Base-by-base conservation (phyloP, 257 asterid species). In the Nicotiana obtusifolia region DNA sequence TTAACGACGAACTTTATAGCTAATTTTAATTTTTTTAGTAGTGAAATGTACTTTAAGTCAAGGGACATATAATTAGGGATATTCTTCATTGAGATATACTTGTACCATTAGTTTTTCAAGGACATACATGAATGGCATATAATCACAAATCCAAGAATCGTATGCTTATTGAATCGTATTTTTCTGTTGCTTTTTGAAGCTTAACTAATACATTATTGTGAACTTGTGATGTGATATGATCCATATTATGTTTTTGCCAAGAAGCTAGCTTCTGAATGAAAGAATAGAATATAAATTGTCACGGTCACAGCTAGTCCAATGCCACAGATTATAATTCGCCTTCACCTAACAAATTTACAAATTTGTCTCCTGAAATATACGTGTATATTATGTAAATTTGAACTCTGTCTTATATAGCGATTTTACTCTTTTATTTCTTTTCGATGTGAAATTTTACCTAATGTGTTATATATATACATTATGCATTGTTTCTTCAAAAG, bases 1-100 rank as follows among this genome's bases (percentile, higher is more conserved):
- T 30, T 30, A 30, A 0, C 4, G 5, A 30, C 33, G 5, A 30
- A 30, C 5, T 30, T 30, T 30, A 5, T 30, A 3, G 33, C 33
- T 30, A 30, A 30, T 30, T 30, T 0, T 4, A 30, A 2, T 3
- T 30, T 30, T 30, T 30, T 15, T 30, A 3, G 0, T 3, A 30
- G 33, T 30, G 33, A 30, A 30, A 30, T 30, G 33, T 30, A 30
- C 26, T 20, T 73, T 73, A 73, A 73, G 79, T 73, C 79, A 0
- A 73, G 79, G 24, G 44, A 73, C 49, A 73, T 73, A 71, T 71
- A 44, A 44, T 24, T 73, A 73, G 16, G 79, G 79, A 73, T 73
- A 73, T 73, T 49, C 79, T 47, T 24, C 5, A 3, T 73, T 49
- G 60, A 73, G 15, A 71, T 13, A 71, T 37, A 15, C 19, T 14